Percentiles rank a stretch among this genome's conserved stretches.
Evolutionary conservation across 1,284 basidiomycete genomes (phyloP).

Genomic region (Sphagnurus paluster): DNA sequence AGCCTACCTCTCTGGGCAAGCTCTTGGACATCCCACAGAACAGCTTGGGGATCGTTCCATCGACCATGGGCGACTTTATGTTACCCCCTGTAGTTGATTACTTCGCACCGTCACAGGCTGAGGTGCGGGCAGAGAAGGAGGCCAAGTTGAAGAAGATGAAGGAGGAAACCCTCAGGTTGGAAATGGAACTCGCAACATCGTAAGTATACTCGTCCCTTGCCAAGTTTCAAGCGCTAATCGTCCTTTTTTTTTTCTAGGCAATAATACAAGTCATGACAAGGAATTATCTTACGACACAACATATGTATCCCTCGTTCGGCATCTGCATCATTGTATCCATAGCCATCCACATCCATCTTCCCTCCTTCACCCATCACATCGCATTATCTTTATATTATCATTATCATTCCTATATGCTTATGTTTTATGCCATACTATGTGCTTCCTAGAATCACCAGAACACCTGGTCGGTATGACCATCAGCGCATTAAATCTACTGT

Average conservation of each 20-base stretch:
- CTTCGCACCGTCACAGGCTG: neutral
- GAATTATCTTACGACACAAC: neutral
- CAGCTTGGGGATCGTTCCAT: neutral
- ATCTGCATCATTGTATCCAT: conserved; percentile 12
- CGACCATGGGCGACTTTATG: neutral
- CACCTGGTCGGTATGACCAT: neutral
- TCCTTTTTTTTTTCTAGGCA: conserved; percentile 1
- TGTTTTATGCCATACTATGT: neutral
- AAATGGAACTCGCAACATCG: conserved; percentile 21
- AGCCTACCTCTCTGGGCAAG: neutral
- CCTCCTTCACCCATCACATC: conserved; percentile 2
- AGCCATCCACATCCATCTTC: conserved; percentile 1
- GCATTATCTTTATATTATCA: conserved; percentile 1
- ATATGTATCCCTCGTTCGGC: conserved; percentile 1
- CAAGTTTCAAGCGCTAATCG: neutral
- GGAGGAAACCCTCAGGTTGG: conserved; percentile 20
- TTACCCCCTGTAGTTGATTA: neutral
- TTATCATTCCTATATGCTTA: conserved; percentile 4
- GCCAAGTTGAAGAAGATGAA: conserved; percentile 20
- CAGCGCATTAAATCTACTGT: neutral
- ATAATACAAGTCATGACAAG: neutral
- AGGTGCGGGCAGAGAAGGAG: conserved; percentile 19
- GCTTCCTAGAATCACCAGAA: neutral
- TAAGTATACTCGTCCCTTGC: neutral
- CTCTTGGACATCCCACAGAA: neutral